Percentiles rank a stretch among this genome's conserved stretches.
These are phyloP conservation scores for Fusarium abutilonis DNA, from an alignment of 2,329 filamentous ascomycete genomes.

Conservation along the genomic window DNA sequence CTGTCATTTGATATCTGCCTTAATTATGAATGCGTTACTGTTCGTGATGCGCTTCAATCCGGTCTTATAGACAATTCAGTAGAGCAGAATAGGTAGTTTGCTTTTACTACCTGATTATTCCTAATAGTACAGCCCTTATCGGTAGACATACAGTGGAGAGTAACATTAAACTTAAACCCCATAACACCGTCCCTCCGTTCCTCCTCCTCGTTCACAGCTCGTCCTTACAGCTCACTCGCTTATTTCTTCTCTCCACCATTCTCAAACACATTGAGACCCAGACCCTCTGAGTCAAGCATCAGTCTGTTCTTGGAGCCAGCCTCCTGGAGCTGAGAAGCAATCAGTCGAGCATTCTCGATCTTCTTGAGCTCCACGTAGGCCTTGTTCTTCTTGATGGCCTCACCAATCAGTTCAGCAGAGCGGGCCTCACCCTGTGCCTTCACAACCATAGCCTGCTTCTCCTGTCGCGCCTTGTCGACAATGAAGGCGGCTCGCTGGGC, in stretches of 20 bases:
- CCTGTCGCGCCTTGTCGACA: slow-evolving; percentile 97
- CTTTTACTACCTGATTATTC: slow-evolving; percentile 40
- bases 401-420: slow-evolving; percentile 96
- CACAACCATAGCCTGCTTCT: slow-evolving; percentile 99
- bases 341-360: slow-evolving; percentile 93
- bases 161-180: slow-evolving; percentile 42
- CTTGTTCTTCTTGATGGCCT: slow-evolving; percentile 99
- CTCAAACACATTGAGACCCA: slow-evolving; percentile 87
- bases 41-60: too few species aligned
- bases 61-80: not conserved
- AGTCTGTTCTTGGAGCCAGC: slow-evolving; percentile 89
- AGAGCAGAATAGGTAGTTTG: slow-evolving; percentile 42
- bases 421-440: slow-evolving; percentile 98
- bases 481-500: slow-evolving; percentile 97
- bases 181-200: slow-evolving; percentile 14
- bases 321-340: slow-evolving; percentile 89
- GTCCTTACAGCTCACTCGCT: not conserved
- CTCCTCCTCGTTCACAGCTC: slow-evolving; percentile 10
- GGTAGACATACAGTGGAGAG: slow-evolving; percentile 61
- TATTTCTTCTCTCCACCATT: slow-evolving; percentile 54
- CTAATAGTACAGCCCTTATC: slow-evolving; percentile 47
- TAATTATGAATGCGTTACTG: not conserved
- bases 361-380: slow-evolving; percentile 97
- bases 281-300: slow-evolving; percentile 88
- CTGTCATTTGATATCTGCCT: slow-evolving; percentile 6